A percentile compares a stretch with the other conserved stretches of the same genome.
Conservation (phyloP, 306 rosid genomes). For the Prunus mira region DNA sequence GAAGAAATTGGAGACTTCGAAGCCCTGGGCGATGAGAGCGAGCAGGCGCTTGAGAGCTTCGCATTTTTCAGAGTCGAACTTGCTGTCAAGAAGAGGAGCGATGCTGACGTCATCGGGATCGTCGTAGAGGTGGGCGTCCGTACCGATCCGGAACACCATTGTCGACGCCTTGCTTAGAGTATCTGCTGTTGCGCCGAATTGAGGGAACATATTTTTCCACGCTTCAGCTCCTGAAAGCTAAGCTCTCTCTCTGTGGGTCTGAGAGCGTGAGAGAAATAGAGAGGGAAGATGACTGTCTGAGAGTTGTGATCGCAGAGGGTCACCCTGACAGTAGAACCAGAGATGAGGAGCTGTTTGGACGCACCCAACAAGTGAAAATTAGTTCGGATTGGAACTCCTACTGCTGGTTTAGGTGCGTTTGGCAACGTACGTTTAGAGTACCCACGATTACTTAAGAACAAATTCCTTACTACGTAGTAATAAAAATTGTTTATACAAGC, state of each 20-base stretch:
- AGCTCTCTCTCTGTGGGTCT: background rate
- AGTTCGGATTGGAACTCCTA: too few species aligned
- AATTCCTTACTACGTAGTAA: too few species aligned
- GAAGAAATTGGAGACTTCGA: constrained; percentile 88
- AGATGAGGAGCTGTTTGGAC: too few species aligned
- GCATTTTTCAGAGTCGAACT: constrained; percentile 88
- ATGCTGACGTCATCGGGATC: constrained; percentile 92
- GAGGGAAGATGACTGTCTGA: background rate
- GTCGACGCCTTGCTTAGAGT: constrained; percentile 94
- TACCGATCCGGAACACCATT: constrained; percentile 87
- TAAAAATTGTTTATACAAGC: too few species aligned
- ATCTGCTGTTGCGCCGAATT: constrained; percentile 90
- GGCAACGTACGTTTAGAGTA: too few species aligned
- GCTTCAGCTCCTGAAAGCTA: background rate
- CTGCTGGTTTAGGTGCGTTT: too few species aligned
- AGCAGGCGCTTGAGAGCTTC: constrained; percentile 97
- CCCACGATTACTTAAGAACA: too few species aligned
- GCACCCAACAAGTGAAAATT: too few species aligned
- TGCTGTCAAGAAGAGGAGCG: constrained; percentile 82
- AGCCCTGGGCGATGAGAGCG: constrained; percentile 97
- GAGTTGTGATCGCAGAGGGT: too few species aligned
- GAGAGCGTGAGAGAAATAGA: background rate
- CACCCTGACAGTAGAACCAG: too few species aligned
- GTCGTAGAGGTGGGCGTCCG: constrained; percentile 99
- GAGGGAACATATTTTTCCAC: constrained; percentile 58